Evolutionary conservation across 768 basidiomycete genomes (phyloP), one percentile per base, ranked within the genome.

Genomic region (Boletus sp.): DNA sequence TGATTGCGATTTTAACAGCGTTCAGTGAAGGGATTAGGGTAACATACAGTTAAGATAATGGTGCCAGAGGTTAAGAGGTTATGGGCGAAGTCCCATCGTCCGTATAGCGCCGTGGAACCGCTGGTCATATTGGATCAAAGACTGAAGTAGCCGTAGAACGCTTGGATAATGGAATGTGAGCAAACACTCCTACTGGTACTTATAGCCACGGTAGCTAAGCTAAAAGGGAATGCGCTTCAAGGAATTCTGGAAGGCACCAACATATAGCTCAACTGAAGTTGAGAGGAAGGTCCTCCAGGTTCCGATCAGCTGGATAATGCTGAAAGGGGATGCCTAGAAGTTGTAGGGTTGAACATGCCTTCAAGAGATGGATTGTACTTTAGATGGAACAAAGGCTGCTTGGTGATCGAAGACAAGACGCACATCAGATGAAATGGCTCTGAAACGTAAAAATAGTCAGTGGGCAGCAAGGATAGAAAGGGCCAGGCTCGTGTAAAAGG

Each of bases 51-150:
- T 62, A 77, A 72, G 1, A 79, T 75, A 51, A 85, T 76, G 11
- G 73, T 68, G 32, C 83, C 78, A 11, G 80, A 68, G 1, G n/a
- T n/a, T n/a, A n/a, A n/a, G n/a, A n/a, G n/a, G n/a, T n/a, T n/a
- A 88, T 78, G 2, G 82, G 81, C 3, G 84, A 84, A n/a, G 2
- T 68, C 69, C 85, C 86, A 88, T 15, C 75, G 78, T 11, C 85
- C 86, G 59, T 78, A 88, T 0, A 84, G 80, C 5, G 81, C 81
- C 3, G 60, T 56, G 20, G 12, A 12, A 11, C 18, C 20, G 3
- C 18, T 18, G 30, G 50, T 14, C 51, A 60, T 60, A 20, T 33
- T 10, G 3, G 10, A 36, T 49, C 7, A 3, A 1, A 12, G 32
- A 15, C 20, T 53, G 32, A 37, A 29, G 5, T 24, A 24, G 24